Base-by-base conservation (phyloP, 139 green algal genomes). In the Ettlia oleoabundans region DNA sequence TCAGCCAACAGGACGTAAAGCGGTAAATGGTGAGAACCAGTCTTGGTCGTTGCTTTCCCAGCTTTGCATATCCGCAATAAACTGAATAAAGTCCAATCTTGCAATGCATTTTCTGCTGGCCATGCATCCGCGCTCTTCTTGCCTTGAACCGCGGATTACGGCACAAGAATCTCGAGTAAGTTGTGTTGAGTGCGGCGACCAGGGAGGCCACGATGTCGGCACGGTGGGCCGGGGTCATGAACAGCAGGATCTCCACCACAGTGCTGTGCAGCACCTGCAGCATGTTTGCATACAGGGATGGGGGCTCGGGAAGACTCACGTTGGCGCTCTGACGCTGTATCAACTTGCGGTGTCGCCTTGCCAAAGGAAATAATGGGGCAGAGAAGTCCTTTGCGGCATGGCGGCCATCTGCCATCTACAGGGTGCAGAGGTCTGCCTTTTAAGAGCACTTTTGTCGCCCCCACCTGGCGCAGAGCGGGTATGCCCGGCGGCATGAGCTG, bases 191-290 rank as follows among this genome's bases (percentile, higher is more conserved):
- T 1, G 82, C 78, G 22, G 55, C 58, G 26, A 87, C 84, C 19
- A 96, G 81, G 15, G 89, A 92, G 52, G 81, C 47, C 35, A 95
- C 76, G 65, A 96, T 94, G 68, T 92, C 84, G 4, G 88, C 82
- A 58, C 86, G 86, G 86, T 96, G 87, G 21, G 77, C 52, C 0
- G 93, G 93, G 3, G 88, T 93, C 76, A 96, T 84, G 85, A 93
- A 96, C 53, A 93, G 91, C 73, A 96, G 88, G 82, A 96, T 88
- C 83, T 96, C 93, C 55, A 96, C 90, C 26, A 90, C 90, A 0
- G 91, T 96, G 38, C 82, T 85, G 76, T 91, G 90, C 52, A 96
- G 73, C 43, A 88, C 68, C 52, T 86, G 61, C 37, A 65, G 18
- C 28, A 65, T 5, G 55, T n/a, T n/a, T 28, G 55, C 18, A n/a